Base-by-base conservation (phyloP, 208 protist genomes). In the Tritrichomonas foetus region DNA sequence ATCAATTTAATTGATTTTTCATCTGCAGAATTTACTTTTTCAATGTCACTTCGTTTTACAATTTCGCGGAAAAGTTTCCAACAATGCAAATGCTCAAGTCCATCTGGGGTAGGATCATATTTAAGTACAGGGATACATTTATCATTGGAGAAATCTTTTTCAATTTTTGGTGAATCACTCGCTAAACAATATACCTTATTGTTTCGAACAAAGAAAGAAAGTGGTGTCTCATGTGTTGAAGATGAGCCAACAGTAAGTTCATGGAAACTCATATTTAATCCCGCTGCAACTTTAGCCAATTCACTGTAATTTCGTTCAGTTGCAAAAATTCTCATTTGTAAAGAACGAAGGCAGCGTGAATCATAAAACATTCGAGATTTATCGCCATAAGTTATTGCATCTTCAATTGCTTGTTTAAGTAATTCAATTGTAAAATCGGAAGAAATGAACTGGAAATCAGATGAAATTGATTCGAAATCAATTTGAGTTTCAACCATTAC, bases 401-500 rank as follows among this genome's bases (percentile, higher is more conserved):
- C 47, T 39, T 89, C 47, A 9, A 89, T 33, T 27, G 47, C 3
- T 30, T 25, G 5, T 30, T 89, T 89, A 20, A 89, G 44, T 8
- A 89, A 39, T n/a, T 89, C 78, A 3, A 89, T 89, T 39, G 41
- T 89, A 49, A 89, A 89, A 89, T 89, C 78, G 0, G 41, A 25
- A 33, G 78, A 44, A 5, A 61, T 16, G 5, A 89, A 89, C 47
- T 57, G 33, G 78, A 89, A 89, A 89, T 44, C 78, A 39, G 33
- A 25, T 16, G 41, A 55, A 50, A 89, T 47, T 11, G 16, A 11
- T 57, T 57, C 44, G 47, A 89, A 89, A 27, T 89, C 47, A 20
- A 89, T 89, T n/a, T 89, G 33, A n/a, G 41, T 89, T 50, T 89
- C 78, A 5, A 89, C 47, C 47, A 89, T 39, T 22, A 89, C 78